Conservation (phyloP, 805 yeast species). For the Spathaspora arborariae region DNA sequence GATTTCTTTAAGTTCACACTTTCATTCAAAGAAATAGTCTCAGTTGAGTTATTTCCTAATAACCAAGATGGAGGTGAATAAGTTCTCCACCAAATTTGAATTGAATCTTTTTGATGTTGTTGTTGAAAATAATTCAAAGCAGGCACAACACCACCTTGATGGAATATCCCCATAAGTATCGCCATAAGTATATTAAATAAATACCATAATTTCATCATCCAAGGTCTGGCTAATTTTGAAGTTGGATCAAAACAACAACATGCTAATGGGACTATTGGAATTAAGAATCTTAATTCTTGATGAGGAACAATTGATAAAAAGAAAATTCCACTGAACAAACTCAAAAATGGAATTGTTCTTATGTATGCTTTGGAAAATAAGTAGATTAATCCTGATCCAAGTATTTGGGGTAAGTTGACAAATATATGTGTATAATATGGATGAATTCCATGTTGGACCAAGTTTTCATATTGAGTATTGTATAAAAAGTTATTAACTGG, state of each 20-base stretch:
- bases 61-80: constrained; percentile 94
- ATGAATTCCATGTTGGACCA: constrained; percentile 81
- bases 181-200: constrained; percentile 59
- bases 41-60: constrained; percentile 29
- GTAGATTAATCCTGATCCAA: constrained; percentile 68
- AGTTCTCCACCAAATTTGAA: constrained; percentile 87
- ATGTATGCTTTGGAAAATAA: constrained; percentile 42
- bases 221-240: constrained; percentile 11
- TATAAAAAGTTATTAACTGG: constrained; percentile 77
- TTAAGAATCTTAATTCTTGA: constrained; percentile 86
- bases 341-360: constrained; percentile 52
- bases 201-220: constrained; percentile 48
- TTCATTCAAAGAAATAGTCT: constrained; percentile 13
- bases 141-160: constrained; percentile 87
- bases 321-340: constrained; percentile 59
- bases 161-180: constrained; percentile 71
- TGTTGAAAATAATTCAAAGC: constrained; percentile 43
- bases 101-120: constrained; percentile 19
- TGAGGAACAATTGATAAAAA: constrained; percentile 76
- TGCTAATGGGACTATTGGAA: constrained; percentile 72
- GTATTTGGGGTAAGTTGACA: constrained; percentile 70
- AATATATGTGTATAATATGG: constrained; percentile 70
- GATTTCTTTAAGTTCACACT: constrained; percentile 8
- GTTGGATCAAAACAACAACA: constrained; percentile 52
- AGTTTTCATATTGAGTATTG: constrained; percentile 56